phyloP scores from a whole-genome alignment of 192 early-diverging fungal species.

The Coemansia sp. region DNA sequence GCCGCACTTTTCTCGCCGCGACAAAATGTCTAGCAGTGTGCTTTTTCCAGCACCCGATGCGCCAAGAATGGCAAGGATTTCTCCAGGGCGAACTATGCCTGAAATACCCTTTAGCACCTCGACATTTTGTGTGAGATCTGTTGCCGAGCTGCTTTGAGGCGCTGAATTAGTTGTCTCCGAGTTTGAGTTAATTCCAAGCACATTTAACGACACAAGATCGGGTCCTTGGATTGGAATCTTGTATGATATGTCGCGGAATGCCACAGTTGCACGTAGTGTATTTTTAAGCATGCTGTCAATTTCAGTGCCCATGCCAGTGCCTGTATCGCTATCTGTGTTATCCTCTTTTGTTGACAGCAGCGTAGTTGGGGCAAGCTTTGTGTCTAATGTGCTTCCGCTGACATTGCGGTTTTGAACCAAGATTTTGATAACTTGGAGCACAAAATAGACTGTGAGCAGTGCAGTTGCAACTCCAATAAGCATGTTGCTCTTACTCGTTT shows the following conservation, averaged over 20 bases:
- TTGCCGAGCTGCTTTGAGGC: neutral
- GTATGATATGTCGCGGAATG: constrained; percentile 45
- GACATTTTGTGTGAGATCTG: neutral
- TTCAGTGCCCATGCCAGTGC: constrained; percentile 7
- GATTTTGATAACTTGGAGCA: constrained; percentile 33
- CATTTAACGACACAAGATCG: constrained; percentile 23
- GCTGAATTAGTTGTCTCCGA: neutral
- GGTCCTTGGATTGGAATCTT: constrained; percentile 30
- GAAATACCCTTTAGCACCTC: constrained; percentile 64
- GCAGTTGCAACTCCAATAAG: constrained; percentile 36
- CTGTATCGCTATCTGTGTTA: neutral
- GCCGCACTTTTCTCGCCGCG: constrained; percentile 69
- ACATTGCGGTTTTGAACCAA: constrained; percentile 15
- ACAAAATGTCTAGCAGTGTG: constrained; percentile 87
- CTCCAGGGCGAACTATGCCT: constrained; percentile 76
- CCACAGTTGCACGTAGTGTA: constrained; percentile 27
- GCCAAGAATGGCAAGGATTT: constrained; percentile 92
- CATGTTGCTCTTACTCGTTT: constrained; percentile 41
- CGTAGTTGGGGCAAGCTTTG: no score
- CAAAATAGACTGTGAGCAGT: constrained; percentile 42
- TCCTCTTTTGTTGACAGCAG: neutral
- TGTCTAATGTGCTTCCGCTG: neutral
- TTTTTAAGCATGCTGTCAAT: constrained; percentile 28
- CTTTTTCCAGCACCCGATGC: constrained; percentile 93
- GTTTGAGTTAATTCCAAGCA: neutral